Base-by-base conservation (phyloP, 2,329 filamentous ascomycete genomes). In the Diplodia seriata region DNA sequence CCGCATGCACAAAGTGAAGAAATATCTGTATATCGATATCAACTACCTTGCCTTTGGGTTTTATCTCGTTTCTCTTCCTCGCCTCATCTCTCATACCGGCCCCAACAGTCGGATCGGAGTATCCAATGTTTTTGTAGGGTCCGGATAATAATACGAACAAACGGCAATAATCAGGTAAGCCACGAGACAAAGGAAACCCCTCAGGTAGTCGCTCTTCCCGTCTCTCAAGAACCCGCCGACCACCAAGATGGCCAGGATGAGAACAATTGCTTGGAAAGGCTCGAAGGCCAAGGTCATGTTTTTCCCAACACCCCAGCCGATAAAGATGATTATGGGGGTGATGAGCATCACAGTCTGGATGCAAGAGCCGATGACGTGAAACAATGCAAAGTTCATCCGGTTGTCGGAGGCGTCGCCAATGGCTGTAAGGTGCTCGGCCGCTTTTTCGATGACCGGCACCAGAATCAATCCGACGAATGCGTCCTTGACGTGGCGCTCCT, bases 281-380 rank as follows among this genome's bases (percentile, higher is more conserved):
- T 95, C 91, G 76, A 97, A 97, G 76, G 93, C 90, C 64, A 97
- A 83, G 70, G 91, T 89, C 86, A 97, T 92, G 5, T 83, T 75
- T 73, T 88, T 88, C 68, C 80, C 79, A 47, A 93, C 80, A 26
- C 91, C 90, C 93, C 94, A 97, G 51, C 90, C 92, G 59, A 96
- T 90, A 43, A 97, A 84, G 38, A 97, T 88, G 7, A 92, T 89
- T 3, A 97, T 85, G 0, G 94, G 93, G 0, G 90, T 92, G 76
- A 96, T 97, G 76, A 97, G 88, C 38, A 97, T 85, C 0, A 93
- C 92, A 0, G 94, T 97, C 80, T 97, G 94, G 69, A 97, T 90
- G 0, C 91, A 94, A 2, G 93, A 90, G 55, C 92, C 93, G 53
- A 97, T 87, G 64, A 95, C 91, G 77, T 97, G 93, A 54, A 91